phyloP scores from a whole-genome alignment of 805 yeast genomes.

The Ascoidea rubescens region DNA sequence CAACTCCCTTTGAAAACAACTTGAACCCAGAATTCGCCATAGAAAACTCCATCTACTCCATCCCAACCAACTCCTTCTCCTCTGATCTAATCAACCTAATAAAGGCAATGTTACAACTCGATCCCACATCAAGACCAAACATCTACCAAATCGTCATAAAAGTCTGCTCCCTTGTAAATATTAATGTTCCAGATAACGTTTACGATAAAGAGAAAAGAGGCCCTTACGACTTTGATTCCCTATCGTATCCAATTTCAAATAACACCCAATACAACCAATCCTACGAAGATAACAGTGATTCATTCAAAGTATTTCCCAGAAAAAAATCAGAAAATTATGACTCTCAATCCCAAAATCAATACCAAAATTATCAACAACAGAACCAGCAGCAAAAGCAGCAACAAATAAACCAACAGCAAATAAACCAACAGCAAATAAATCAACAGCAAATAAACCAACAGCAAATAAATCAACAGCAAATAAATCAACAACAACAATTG shows the following conservation, averaged over 20 bases:
- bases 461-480: background rate
- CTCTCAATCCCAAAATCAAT: background rate
- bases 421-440: too few species aligned
- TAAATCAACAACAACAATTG: background rate
- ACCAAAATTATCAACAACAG: background rate
- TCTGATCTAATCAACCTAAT: constrained; percentile 53
- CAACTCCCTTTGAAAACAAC: constrained; percentile 64
- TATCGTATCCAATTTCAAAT: too few species aligned
- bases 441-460: background rate
- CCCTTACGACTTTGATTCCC: constrained; percentile 19
- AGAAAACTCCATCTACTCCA: constrained; percentile 36
- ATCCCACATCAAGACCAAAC: constrained; percentile 63
- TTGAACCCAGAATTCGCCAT: constrained; percentile 47
- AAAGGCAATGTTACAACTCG: constrained; percentile 42
- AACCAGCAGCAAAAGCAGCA: background rate
- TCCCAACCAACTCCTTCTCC: constrained; percentile 42
- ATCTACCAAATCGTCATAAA: constrained; percentile 60
- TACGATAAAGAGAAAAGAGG: constrained; percentile 29
- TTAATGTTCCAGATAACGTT: constrained; percentile 30
- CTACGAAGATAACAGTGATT: too few species aligned
- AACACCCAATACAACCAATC: too few species aligned
- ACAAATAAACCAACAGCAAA: background rate
- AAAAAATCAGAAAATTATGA: too few species aligned
- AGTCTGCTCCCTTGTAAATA: constrained; percentile 44
- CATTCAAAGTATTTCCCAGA: too few species aligned